phyloP scores from a whole-genome alignment of 257 asterid genomes.

The Fraxinus excelsior region DNA sequence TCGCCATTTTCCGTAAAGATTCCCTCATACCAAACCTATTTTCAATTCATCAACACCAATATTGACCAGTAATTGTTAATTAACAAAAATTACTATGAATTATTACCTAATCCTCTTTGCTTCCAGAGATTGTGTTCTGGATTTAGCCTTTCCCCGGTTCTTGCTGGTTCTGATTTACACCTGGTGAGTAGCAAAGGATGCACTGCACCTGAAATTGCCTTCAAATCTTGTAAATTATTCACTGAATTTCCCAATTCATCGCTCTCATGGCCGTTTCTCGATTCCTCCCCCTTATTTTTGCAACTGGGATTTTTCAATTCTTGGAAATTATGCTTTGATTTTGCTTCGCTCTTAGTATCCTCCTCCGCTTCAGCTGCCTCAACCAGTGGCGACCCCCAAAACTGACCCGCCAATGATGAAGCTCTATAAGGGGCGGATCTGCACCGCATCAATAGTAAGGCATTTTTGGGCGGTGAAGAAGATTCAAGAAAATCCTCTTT shows the following conservation, averaged over 20 bases:
- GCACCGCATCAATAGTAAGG: slow-evolving; percentile 73
- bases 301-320: slow-evolving; percentile 19
- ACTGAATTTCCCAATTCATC: slow-evolving; percentile 27
- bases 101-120: slow-evolving; percentile 45
- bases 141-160: slow-evolving; percentile 64
- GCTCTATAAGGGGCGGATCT: slow-evolving; percentile 98
- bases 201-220: slow-evolving; percentile 30
- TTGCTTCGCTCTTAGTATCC: slow-evolving; percentile 18
- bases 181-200: slow-evolving; percentile 74
- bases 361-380: slow-evolving; percentile 1
- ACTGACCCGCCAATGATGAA: slow-evolving; percentile 69
- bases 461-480: slow-evolving; percentile 63
- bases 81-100: slow-evolving; percentile 28
- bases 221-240: slow-evolving; percentile 27
- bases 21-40: not conserved
- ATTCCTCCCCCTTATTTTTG: slow-evolving; percentile 28
- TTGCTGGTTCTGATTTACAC: slow-evolving; percentile 89
- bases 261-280: slow-evolving; percentile 28
- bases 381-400: slow-evolving; percentile 66
- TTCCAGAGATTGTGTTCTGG: slow-evolving; percentile 41
- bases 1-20: not conserved
- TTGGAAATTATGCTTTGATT: slow-evolving; percentile 17
- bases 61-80: slow-evolving; percentile 10
- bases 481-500: slow-evolving; percentile 36
- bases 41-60: not conserved